Evolutionary conservation across 2,329 filamentous ascomycete species (phyloP).

Genomic region (Pestalotiopsis sp.): DNA sequence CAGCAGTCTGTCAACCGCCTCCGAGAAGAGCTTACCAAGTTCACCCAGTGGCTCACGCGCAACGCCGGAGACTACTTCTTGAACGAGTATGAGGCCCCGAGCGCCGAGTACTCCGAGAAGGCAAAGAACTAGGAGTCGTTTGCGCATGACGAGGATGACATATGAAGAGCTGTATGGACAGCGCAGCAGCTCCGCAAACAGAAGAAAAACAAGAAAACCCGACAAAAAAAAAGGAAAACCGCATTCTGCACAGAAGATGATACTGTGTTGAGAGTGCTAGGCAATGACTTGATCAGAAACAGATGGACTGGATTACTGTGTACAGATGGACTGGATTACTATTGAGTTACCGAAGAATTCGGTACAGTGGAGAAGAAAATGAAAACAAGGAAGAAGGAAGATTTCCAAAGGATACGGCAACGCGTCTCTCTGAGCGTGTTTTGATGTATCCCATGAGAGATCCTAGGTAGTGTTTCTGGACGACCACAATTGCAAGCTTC

Average conservation of each 20-base stretch:
- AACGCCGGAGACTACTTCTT: constrained; percentile 79
- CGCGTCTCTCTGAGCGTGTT: too few species aligned
- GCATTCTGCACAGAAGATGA: neutral
- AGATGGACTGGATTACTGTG: too few species aligned
- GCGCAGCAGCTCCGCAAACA: neutral
- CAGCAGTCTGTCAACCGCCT: constrained; percentile 85
- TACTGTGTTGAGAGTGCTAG: neutral
- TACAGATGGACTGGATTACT: too few species aligned
- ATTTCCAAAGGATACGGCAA: too few species aligned
- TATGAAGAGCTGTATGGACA: neutral
- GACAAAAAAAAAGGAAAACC: neutral
- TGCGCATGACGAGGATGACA: neutral
- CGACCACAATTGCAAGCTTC: too few species aligned
- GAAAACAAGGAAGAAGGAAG: too few species aligned
- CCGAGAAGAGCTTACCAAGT: constrained; percentile 84
- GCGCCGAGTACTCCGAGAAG: constrained; percentile 72
- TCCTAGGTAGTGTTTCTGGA: too few species aligned
- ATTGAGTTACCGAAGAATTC: too few species aligned
- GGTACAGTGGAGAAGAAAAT: too few species aligned
- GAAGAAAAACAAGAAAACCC: neutral
- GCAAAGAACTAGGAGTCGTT: constrained; percentile 40
- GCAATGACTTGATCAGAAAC: neutral
- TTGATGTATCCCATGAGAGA: too few species aligned
- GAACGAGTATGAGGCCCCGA: constrained; percentile 73
- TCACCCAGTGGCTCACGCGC: constrained; percentile 83